phyloP scores from a whole-genome alignment of 2,329 filamentous ascomycete genomes.

The Xylariaceae sp. region DNA sequence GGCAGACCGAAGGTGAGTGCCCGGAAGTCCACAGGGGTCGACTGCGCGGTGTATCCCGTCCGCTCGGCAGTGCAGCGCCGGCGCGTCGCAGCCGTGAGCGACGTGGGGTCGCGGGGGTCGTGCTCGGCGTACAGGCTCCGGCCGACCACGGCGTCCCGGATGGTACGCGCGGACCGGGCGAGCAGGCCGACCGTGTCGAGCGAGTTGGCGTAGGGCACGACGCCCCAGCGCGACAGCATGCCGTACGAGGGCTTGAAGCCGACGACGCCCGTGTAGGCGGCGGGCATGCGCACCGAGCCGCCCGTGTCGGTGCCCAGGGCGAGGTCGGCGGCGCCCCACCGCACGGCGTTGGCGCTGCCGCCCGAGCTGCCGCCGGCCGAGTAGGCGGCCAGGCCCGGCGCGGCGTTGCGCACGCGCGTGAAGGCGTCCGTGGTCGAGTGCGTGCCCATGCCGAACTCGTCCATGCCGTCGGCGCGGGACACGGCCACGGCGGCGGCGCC shows the following conservation, averaged over 20 bases:
- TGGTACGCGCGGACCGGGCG: constrained; percentile 43
- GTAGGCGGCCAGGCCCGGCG: constrained; percentile 23
- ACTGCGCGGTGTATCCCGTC: constrained; percentile 15
- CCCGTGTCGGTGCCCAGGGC: constrained; percentile 92
- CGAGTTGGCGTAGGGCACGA: constrained; percentile 88
- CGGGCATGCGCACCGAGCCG: constrained; percentile 78
- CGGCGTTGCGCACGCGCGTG: constrained; percentile 53
- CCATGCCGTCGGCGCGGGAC: constrained; percentile 83
- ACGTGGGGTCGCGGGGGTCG: constrained; percentile 70
- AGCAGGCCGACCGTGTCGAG: constrained; percentile 83
- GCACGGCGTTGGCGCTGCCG: constrained; percentile 82
- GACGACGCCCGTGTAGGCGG: constrained; percentile 74
- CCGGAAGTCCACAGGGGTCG: constrained; percentile 14
- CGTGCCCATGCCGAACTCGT: constrained; percentile 94
- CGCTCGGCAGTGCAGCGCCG: constrained; percentile 30
- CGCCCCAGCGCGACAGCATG: constrained; percentile 74
- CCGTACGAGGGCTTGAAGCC: constrained; percentile 93
- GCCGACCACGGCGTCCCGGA: constrained; percentile 47
- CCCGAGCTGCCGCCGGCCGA: constrained; percentile 89
- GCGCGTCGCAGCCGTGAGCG: constrained; percentile 50
- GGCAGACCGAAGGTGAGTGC: constrained; percentile 49
- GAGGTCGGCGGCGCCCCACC: constrained; percentile 45
- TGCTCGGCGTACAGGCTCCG: constrained; percentile 40
- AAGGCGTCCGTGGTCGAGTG: constrained; percentile 63
- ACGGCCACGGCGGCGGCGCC: constrained; percentile 65